phyloP scores from a whole-genome alignment of 2,329 filamentous ascomycete genomes.

The Fusarium floridanum region DNA sequence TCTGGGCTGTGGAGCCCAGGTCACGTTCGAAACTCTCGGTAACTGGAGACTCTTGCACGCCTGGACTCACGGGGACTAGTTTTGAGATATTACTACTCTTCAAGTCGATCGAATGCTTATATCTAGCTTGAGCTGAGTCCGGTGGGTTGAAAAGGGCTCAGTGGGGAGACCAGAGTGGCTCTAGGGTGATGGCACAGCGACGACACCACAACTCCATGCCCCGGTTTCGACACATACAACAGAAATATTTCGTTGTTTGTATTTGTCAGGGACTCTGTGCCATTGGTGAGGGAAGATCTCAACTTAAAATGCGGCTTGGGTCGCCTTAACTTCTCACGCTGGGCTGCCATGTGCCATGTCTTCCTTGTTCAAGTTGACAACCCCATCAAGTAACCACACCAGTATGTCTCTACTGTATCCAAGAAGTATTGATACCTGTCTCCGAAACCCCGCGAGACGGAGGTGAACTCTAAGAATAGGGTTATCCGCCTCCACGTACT shows the following conservation, averaged over 20 bases:
- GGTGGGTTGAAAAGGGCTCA: not conserved
- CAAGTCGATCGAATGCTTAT: rapidly evolving
- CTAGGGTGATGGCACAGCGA: not conserved
- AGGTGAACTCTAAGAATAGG: not conserved
- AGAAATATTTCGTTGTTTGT: not conserved
- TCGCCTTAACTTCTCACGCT: not conserved
- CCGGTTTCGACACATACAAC: not conserved
- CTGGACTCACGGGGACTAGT: not conserved
- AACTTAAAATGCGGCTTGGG: not conserved
- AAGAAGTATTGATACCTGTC: not conserved
- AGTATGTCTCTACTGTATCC: not conserved
- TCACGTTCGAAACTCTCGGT: not conserved
- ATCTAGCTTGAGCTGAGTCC: not conserved
- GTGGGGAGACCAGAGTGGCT: not conserved
- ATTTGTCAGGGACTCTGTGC: not conserved
- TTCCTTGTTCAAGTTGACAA: not conserved
- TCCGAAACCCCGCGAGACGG: not conserved
- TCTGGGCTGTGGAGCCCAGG: not conserved
- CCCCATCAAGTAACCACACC: not conserved
- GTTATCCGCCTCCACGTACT: not conserved
- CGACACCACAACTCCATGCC: not conserved
- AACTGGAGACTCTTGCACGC: not conserved
- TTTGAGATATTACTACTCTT: not conserved
- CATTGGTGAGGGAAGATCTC: too few species aligned
- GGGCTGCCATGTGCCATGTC: not conserved